phyloP scores from a whole-genome alignment of 306 rosid genomes.

The Cicer judaicum region DNA sequence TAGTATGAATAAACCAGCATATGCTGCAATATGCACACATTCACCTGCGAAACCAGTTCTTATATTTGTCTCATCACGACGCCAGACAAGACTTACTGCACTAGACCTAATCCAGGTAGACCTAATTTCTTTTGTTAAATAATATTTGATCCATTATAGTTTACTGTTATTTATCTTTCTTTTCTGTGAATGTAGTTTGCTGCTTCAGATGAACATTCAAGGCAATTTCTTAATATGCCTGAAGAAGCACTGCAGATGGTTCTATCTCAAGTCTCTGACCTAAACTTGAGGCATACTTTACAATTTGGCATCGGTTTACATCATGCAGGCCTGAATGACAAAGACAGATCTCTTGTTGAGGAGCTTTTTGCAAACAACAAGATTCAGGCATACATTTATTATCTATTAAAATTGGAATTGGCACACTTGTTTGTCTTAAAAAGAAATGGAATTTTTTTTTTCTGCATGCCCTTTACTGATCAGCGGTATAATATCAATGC shows the following conservation, averaged over 20 bases:
- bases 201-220: constrained; percentile 91
- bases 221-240: constrained; percentile 80
- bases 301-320: constrained; percentile 97
- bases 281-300: constrained; percentile 90
- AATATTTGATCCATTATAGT: constrained; percentile 32
- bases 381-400: constrained; percentile 77
- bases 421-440: neutral
- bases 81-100: constrained; percentile 97
- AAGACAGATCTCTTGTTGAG: constrained; percentile 91
- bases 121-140: constrained; percentile 33
- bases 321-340: constrained; percentile 96
- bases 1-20: constrained; percentile 97
- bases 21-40: constrained; percentile 98
- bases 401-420: constrained; percentile 25
- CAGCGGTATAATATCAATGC: constrained; percentile 35
- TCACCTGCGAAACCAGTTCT: constrained; percentile 97
- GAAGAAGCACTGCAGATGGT: constrained; percentile 93
- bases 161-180: constrained; percentile 38
- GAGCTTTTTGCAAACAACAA: constrained; percentile 94
- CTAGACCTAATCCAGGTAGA: constrained; percentile 91
- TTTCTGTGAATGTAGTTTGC: constrained; percentile 68
- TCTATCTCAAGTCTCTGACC: constrained; percentile 88
- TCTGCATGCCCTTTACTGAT: constrained; percentile 27
- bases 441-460: neutral
- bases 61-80: constrained; percentile 95